Conservation (phyloP, 257 asterid species). For the Salvia splendens region DNA sequence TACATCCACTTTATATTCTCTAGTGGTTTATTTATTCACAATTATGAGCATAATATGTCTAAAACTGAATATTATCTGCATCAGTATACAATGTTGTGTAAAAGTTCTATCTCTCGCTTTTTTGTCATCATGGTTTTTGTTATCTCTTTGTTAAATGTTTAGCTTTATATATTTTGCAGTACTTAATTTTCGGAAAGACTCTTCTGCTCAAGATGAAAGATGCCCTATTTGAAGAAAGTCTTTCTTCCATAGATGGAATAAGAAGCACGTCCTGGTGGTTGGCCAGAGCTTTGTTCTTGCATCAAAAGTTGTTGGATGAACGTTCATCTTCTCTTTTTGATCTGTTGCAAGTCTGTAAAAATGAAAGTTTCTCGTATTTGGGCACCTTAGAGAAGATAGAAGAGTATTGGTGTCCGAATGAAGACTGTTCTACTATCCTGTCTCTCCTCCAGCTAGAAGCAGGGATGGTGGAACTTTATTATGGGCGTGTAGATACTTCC, state of each 20-base stretch:
- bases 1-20: neutral
- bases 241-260: constrained; percentile 46
- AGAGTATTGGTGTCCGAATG: constrained; percentile 45
- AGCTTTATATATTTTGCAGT: constrained; percentile 52
- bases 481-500: constrained; percentile 82
- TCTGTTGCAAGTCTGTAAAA: constrained; percentile 66
- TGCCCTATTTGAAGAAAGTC: constrained; percentile 53
- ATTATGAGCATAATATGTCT: constrained; percentile 6
- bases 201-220: constrained; percentile 68
- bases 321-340: constrained; percentile 82
- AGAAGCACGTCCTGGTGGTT: constrained; percentile 91
- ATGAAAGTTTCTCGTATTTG: constrained; percentile 54
- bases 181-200: constrained; percentile 72
- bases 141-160: constrained; percentile 11
- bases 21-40: constrained; percentile 8
- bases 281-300: constrained; percentile 73
- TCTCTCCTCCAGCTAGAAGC: constrained; percentile 74
- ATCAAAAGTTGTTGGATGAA: constrained; percentile 81
- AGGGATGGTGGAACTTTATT: constrained; percentile 78
- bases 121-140: constrained; percentile 6
- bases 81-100: constrained; percentile 1
- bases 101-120: constrained; percentile 6
- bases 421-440: constrained; percentile 55
- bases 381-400: constrained; percentile 63
- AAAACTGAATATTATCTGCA: constrained; percentile 16